A percentile compares a stretch with the other conserved stretches of the same genome.
These are phyloP conservation scores for Phytophthora colocasiae DNA, from an alignment of 352 stramenopile species.

Conservation along the genomic window DNA sequence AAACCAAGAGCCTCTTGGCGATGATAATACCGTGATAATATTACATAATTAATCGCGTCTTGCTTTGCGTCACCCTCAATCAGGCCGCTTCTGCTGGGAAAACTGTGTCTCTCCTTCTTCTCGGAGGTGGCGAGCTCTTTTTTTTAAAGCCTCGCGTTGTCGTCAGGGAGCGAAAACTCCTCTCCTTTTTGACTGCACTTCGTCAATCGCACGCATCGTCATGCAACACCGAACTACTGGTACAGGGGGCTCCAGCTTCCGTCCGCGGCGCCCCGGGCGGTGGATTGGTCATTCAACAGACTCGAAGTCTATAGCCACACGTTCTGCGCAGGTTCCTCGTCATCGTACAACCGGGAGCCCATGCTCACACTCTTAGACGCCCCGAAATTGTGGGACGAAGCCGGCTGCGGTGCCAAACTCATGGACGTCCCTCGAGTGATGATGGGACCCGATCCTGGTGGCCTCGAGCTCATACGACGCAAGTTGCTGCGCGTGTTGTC, in stretches of 20 bases:
- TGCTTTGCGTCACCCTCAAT: constrained; percentile 22
- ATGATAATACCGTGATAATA: constrained; percentile 49
- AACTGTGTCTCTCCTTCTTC: constrained; percentile 42
- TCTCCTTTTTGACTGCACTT: constrained; percentile 45
- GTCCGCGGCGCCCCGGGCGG: constrained; percentile 33
- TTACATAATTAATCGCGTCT: constrained; percentile 57
- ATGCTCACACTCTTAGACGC: constrained; percentile 85
- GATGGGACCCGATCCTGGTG: constrained; percentile 48
- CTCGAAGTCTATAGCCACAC: constrained; percentile 72
- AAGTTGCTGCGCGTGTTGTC: constrained; percentile 53
- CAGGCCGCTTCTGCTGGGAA: constrained; percentile 33
- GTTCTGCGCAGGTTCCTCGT: constrained; percentile 75
- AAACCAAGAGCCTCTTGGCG: constrained; percentile 18
- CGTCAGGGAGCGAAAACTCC: neutral
- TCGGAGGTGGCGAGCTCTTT: constrained; percentile 34
- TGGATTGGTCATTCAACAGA: constrained; percentile 13
- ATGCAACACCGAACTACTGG: constrained; percentile 48
- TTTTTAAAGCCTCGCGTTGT: constrained; percentile 14
- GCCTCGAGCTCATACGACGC: constrained; percentile 58
- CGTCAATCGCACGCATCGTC: constrained; percentile 47
- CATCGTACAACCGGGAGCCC: constrained; percentile 56
- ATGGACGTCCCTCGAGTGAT: constrained; percentile 60
- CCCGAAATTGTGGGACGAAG: constrained; percentile 45
- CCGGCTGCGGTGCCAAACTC: constrained; percentile 55
- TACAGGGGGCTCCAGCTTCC: constrained; percentile 46